Evolutionary conservation across 768 basidiomycete genomes (phyloP).

Genomic region (Boletus reticulatus): DNA sequence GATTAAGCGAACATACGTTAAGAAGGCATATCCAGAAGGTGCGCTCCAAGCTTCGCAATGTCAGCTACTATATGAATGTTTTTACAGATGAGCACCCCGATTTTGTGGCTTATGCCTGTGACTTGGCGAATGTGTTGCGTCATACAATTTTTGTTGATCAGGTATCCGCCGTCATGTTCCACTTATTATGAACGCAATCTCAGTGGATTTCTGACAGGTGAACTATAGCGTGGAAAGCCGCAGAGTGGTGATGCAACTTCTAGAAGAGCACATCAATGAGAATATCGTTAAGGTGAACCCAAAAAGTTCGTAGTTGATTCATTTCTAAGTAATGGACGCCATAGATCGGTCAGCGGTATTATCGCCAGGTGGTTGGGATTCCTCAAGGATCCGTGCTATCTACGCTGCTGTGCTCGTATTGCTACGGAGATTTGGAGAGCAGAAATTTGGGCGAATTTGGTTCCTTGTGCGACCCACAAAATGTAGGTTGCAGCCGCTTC

Average conservation of each 20-base stretch:
- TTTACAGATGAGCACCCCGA: constrained; percentile 68
- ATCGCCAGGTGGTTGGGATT: constrained; percentile 87
- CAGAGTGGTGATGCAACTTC: too few relatives aligned
- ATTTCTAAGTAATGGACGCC: not conserved
- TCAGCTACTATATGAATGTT: not conserved
- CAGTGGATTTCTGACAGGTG: too few relatives aligned
- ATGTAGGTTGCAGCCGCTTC: constrained; percentile 45
- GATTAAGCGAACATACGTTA: constrained; percentile 53
- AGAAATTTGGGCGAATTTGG: constrained; percentile 36
- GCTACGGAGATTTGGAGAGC: constrained; percentile 89
- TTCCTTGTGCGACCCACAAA: constrained; percentile 54
- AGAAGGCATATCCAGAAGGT: constrained; percentile 71
- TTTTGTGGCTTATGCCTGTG: constrained; percentile 67
- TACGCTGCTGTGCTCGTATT: constrained; percentile 88
- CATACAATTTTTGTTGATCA: constrained; percentile 87
- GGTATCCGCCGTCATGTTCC: constrained; percentile 35
- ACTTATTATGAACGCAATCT: constrained; percentile 43
- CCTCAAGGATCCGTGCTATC: constrained; percentile 97
- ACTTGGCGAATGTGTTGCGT: constrained; percentile 63
- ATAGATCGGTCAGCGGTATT: constrained; percentile 77
- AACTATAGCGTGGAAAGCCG: too few relatives aligned
- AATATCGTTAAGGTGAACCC: constrained; percentile 81
- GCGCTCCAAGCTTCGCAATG: not conserved
- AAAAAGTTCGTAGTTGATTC: not conserved
- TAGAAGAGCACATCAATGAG: constrained; percentile 89